phyloP scores from a whole-genome alignment of 371 early-diverging fungal genomes.

The Haplosporangium sp. region DNA sequence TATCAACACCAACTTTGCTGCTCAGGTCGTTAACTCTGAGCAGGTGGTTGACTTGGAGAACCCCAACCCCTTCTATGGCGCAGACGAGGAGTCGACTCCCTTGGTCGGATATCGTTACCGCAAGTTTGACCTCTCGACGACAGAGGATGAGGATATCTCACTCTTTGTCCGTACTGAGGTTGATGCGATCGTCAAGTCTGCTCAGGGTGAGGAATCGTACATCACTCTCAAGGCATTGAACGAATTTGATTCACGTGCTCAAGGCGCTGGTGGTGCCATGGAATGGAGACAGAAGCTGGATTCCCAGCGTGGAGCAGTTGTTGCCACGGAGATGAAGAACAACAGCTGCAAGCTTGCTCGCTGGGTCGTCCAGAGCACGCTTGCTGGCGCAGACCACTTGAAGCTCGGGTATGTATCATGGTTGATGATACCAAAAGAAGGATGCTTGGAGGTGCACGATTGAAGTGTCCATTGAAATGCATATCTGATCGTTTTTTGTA shows the following conservation, averaged over 20 bases:
- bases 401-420: conserved; percentile 82
- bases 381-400: conserved; percentile 91
- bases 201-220: conserved; percentile 70
- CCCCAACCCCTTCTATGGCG: conserved; percentile 81
- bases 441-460: no score
- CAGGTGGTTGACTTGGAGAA: conserved; percentile 66
- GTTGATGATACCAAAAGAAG: no score
- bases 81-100: conserved; percentile 66
- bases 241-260: conserved; percentile 91
- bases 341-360: conserved; percentile 95
- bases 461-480: no score
- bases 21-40: conserved; percentile 81
- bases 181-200: conserved; percentile 81
- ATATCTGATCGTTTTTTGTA: background rate
- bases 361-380: conserved; percentile 93
- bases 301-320: conserved; percentile 95
- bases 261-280: conserved; percentile 89
- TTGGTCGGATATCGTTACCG: conserved; percentile 92
- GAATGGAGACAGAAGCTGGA: conserved; percentile 97
- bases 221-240: conserved; percentile 86
- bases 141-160: conserved; percentile 61
- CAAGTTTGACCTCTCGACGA: conserved; percentile 70
- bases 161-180: conserved; percentile 92
- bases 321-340: conserved; percentile 97
- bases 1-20: conserved; percentile 87